phyloP scores from a whole-genome alignment of 257 asterid genomes.

The Oldenlandia corymbosa region DNA sequence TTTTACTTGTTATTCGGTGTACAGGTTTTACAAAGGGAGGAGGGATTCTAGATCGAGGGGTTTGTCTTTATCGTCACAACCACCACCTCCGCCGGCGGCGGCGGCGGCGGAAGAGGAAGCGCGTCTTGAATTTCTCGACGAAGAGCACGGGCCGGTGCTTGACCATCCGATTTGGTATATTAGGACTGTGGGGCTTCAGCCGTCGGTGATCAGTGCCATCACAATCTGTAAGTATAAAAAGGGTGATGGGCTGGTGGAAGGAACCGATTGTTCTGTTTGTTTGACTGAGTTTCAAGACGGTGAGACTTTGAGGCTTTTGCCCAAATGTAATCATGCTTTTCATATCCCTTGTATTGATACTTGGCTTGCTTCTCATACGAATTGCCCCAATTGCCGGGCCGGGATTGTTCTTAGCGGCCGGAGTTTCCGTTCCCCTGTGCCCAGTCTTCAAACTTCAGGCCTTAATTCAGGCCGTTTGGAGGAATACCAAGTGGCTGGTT shows the following conservation, averaged over 20 bases:
- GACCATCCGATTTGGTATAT: slow-evolving; percentile 83
- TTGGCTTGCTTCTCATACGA: slow-evolving; percentile 79
- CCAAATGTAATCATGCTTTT: slow-evolving; percentile 80
- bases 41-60: slow-evolving; percentile 8
- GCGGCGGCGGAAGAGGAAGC: slow-evolving; percentile 18
- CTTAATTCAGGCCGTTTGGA: slow-evolving; percentile 20
- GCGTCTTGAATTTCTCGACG: slow-evolving; percentile 32
- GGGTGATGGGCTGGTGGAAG: slow-evolving; percentile 58
- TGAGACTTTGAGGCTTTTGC: slow-evolving; percentile 58
- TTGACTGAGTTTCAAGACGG: slow-evolving; percentile 63
- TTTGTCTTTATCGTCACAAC: background rate
- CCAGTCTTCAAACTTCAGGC: slow-evolving; percentile 19
- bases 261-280: slow-evolving; percentile 75
- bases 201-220: slow-evolving; percentile 56
- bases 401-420: slow-evolving; percentile 27
- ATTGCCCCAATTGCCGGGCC: slow-evolving; percentile 82
- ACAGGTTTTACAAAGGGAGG: slow-evolving; percentile 25
- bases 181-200: slow-evolving; percentile 61
- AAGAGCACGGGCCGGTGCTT: slow-evolving; percentile 44
- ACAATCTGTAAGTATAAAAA: slow-evolving; percentile 47
- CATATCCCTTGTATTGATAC: slow-evolving; percentile 76
- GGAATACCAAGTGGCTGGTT: slow-evolving; percentile 18
- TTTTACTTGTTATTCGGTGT: slow-evolving; percentile 38
- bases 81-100: slow-evolving; percentile 10
- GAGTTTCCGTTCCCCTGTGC: background rate